Evolutionary conservation across 257 asterid species (phyloP).

Genomic region (Linaria vulgaris): DNA sequence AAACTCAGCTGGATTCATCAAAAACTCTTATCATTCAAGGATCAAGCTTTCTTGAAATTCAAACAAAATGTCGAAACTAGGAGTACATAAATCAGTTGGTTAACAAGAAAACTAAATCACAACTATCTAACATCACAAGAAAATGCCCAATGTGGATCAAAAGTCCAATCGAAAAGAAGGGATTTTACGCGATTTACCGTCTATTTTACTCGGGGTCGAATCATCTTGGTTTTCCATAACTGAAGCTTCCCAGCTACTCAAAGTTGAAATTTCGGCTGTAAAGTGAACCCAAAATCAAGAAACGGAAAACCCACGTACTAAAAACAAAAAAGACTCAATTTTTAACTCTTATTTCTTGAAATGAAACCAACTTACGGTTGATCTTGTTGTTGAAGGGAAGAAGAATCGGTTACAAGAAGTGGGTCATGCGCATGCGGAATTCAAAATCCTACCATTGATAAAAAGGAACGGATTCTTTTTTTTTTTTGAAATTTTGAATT

Average conservation of each 20-base stretch:
- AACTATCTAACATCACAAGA: constrained; percentile 18
- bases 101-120: neutral
- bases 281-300: constrained; percentile 24
- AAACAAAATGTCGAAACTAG: neutral
- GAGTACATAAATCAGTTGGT: neutral
- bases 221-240: constrained; percentile 43
- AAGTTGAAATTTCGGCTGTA: constrained; percentile 42
- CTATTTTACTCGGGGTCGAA: constrained; percentile 38
- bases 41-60: constrained; percentile 23
- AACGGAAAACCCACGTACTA: constrained; percentile 20
- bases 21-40: constrained; percentile 8
- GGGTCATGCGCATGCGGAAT: constrained; percentile 77
- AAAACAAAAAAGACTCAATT: constrained; percentile 4
- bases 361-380: constrained; percentile 33
- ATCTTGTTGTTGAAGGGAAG: constrained; percentile 43
- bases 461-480: constrained; percentile 25
- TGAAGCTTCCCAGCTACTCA: constrained; percentile 32
- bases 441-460: constrained; percentile 56
- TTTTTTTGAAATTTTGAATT: constrained; percentile 41
- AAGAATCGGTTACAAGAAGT: constrained; percentile 71
- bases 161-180: constrained; percentile 13
- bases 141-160: constrained; percentile 3
- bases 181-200: constrained; percentile 44
- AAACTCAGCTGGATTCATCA: constrained; percentile 8
- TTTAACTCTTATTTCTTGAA: neutral